Evolutionary conservation across 2,329 filamentous ascomycete genomes (phyloP), one percentile per base, ranked within the genome.

Genomic region (Knufia petricola): DNA sequence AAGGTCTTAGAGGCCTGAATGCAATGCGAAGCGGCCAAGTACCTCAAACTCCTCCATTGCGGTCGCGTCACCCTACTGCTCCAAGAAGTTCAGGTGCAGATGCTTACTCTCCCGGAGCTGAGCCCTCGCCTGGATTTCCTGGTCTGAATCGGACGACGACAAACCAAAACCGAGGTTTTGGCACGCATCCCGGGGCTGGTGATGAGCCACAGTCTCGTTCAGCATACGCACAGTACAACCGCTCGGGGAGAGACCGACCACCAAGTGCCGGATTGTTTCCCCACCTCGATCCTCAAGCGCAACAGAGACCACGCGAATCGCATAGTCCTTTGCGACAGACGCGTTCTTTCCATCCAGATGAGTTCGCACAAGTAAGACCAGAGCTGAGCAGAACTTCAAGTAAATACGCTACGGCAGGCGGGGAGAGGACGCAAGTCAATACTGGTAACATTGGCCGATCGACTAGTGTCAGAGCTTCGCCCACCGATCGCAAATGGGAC

Each of bases 171-270:
- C 20, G 44, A 38, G 78, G 76, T 3, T 82, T 80, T 58, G 74
- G 78, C 48, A 77, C 78, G 17, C 70, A 69, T 4, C 69, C 76
- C 26, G 76, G 74, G n/a, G 75, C 71, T 30, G 78, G 81, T 58
- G 78, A 81, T 56, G 70, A 75, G 30, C 75, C 75, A 60, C 77
- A 77, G 19, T 53, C 57, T 23, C 60, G 64, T 15, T 72, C 73
- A 2, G 70, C 74, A n/a, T 75, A 74, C 56, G 63, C 62, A 17
- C 69, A 60, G 47, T 58, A 26, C 31, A 21, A 47, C 36, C 19
- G 44, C 13, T 47, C 61, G 3, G 58, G 48, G 38, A 48, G 51
- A 12, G 44, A 52, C 26, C 53, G 53, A 15, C 48, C 51, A 19
- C 41, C 48, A 10, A 26, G 26, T 12, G 40, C 49, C 20, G 42